Conservation (phyloP, 2,329 filamentous ascomycete genomes). For the Bipolaris zeicola region DNA sequence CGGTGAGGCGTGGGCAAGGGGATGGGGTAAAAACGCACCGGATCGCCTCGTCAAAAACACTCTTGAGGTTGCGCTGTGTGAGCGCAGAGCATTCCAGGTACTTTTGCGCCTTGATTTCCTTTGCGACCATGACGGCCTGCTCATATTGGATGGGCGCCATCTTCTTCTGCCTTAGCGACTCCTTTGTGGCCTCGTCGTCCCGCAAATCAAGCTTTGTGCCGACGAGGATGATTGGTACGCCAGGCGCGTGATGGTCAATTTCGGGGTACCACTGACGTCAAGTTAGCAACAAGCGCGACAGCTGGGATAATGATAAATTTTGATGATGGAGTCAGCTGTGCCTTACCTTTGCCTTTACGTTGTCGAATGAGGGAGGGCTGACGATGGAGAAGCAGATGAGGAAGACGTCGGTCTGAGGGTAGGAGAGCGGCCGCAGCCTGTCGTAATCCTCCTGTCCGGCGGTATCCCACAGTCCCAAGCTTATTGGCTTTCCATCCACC, state of each 20-base stretch:
- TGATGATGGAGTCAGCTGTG: not conserved
- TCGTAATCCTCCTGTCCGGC: conserved; percentile 99
- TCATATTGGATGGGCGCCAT: conserved; percentile 98
- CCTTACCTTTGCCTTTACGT: conserved; percentile 96
- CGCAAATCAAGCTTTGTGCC: conserved; percentile 96
- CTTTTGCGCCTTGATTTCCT: conserved; percentile 95
- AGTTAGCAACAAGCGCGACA: conserved; percentile 21
- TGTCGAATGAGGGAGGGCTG: conserved; percentile 96
- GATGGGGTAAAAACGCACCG: conserved; percentile 66
- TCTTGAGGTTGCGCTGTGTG: conserved; percentile 96
- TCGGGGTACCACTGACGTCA: conserved; percentile 85
- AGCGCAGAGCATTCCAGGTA: conserved; percentile 97
- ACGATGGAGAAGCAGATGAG: conserved; percentile 98
- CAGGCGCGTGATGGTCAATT: conserved; percentile 94
- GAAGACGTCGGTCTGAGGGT: conserved; percentile 98
- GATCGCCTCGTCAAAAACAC: conserved; percentile 97
- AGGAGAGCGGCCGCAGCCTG: conserved; percentile 89
- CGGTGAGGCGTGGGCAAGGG: not conserved
- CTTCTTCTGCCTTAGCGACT: conserved; percentile 84
- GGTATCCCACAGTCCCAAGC: conserved; percentile 96
- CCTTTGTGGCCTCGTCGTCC: conserved; percentile 82
- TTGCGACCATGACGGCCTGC: conserved; percentile 84
- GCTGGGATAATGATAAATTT: conserved; percentile 23
- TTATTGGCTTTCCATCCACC: conserved; percentile 98
- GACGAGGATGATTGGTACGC: conserved; percentile 94